Evolutionary conservation across 495 filamentous ascomycete genomes (phyloP), one percentile per base, ranked within the genome.

Genomic region (Penicillium roqueforti): DNA sequence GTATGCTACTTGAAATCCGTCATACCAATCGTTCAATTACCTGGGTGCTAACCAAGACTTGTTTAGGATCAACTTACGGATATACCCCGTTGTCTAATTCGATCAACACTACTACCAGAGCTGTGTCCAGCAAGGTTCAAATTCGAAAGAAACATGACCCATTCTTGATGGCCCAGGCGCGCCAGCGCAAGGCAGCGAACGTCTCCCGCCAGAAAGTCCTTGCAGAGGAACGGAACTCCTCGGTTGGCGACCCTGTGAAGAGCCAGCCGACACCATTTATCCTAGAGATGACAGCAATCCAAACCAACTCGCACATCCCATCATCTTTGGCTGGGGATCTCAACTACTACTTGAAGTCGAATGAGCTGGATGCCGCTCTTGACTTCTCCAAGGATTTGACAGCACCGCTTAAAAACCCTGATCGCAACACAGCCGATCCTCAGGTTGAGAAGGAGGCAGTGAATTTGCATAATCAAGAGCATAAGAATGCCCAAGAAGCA

Each of bases 261-360:
- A 92, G 91, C 59, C 71, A 83, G 36, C 65, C 79, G 6, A 97
- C 95, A 11, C 79, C 89, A 32, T 98, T 96, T 69, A 71, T 96
- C 65, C 79, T 88, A 72, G 87, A 88, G 39, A 84, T 98, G 67
- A 85, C 89, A 64, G 79, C 80, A 1, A 58, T 59, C 3, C 60
- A 65, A 31, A 52, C 53, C 20, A 74, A 69, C 1, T 53, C 68
- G 6, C 63, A 70, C 34, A 50, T 67, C 32, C 59, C 61, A 28
- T 58, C 59, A 28, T 56, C 65, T 34, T 14, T 52, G 44, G 55
- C 46, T 29, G 10, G 51, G 13, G 63, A 85, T 51, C 75, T 89
- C 38, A 95, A 96, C 76, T 82, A 89, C 73, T 88, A 84, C 60
- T 67, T 97, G 29, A 79, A 70, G 28, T 74, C 82, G 19, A 58